Percentiles rank a stretch among this genome's conserved stretches.
These are phyloP conservation scores for Coemansia sp. DNA, from an alignment of 192 early-diverging fungal genomes.

Conservation along the genomic window DNA sequence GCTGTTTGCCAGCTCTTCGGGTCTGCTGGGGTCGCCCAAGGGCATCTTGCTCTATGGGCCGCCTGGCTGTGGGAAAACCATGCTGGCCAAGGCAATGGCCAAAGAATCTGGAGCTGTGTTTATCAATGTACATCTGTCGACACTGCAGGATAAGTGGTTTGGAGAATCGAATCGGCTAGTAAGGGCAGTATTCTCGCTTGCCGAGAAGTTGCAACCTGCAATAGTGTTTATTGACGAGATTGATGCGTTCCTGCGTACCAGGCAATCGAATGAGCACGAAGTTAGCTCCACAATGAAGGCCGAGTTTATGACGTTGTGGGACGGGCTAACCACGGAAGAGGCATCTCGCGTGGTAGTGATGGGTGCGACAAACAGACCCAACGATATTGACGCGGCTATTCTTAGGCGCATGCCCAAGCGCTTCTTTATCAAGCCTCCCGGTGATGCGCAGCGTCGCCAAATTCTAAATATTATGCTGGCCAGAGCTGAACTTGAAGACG, in stretches of 20 bases:
- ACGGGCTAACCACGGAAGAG: constrained; percentile 72
- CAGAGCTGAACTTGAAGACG: constrained; percentile 62
- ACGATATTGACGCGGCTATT: constrained; percentile 97
- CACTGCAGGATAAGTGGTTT: constrained; percentile 98
- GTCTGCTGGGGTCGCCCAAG: constrained; percentile 88
- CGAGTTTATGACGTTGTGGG: constrained; percentile 99
- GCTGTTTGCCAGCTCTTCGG: constrained; percentile 81
- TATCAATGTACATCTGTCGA: constrained; percentile 96
- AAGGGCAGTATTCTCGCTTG: constrained; percentile 88
- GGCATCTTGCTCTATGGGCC: constrained; percentile 96
- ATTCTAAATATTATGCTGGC: constrained; percentile 82
- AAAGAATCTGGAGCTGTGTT: constrained; percentile 96
- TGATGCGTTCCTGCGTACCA: constrained; percentile 92
- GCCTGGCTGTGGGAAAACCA: constrained; percentile 96
- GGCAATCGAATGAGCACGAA: constrained; percentile 89
- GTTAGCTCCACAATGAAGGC: constrained; percentile 99
- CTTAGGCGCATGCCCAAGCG: constrained; percentile 97
- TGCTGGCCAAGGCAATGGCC: constrained; percentile 97
- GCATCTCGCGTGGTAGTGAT: constrained; percentile 66
- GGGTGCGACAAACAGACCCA: constrained; percentile 96
- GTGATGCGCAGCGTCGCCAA: constrained; percentile 74
- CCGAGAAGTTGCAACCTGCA: constrained; percentile 88
- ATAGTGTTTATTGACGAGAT: constrained; percentile 99
- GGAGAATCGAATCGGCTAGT: constrained; percentile 96
- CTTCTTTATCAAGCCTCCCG: constrained; percentile 83